Base-by-base conservation (phyloP, 1,139 yeast species). In the Nakaseomyces sp. region DNA sequence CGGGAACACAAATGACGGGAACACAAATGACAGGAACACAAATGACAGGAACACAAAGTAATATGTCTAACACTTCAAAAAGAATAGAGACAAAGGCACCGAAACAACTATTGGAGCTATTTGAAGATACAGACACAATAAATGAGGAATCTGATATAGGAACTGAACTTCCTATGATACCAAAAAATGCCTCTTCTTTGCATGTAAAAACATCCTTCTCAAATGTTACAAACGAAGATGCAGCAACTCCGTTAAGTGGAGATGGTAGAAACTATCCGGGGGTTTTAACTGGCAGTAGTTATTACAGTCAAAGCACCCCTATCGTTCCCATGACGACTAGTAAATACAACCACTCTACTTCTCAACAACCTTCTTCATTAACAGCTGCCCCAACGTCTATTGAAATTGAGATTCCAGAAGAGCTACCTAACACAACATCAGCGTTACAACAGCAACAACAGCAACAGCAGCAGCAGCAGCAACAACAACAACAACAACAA, bases 21-120 rank as follows among this genome's bases (percentile, higher is more conserved):
- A n/a, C 35, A 6, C 35, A 41, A 5, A 51, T 44, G 17, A 51
- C 53, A 12, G 47, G 47, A 16, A 45, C 50, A 3, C 44, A 32
- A 15, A 13, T 28, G 7, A 22, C 28, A 5, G 41, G 41, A 4
- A n/a, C 35, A 6, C 35, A 41, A 5, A 37, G 38, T 20, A 33
- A 33, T 13, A 4, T 25, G 3, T 24, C 31, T 1, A 20, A 22
- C 28, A 24, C 19, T 5, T 32, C 37, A 4, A 55, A 52, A 37
- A 57, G 48, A 18, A 40, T 55, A n/a, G 66, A 56, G 48, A 64
- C 68, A 42, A 80, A 72, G 43, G 81, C 85, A 0, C 95, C 95
- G 0, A 79, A 77, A 57, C 82, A 93, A 3, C 66, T 87, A 36
- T 67, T 81, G 46, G 79, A 80, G 61, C 66, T 87, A 30, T 87